A percentile compares a stretch with the other conserved stretches of the same genome.
phyloP scores from a whole-genome alignment of 257 asterid genomes.

The Gynochthodes officinalis region DNA sequence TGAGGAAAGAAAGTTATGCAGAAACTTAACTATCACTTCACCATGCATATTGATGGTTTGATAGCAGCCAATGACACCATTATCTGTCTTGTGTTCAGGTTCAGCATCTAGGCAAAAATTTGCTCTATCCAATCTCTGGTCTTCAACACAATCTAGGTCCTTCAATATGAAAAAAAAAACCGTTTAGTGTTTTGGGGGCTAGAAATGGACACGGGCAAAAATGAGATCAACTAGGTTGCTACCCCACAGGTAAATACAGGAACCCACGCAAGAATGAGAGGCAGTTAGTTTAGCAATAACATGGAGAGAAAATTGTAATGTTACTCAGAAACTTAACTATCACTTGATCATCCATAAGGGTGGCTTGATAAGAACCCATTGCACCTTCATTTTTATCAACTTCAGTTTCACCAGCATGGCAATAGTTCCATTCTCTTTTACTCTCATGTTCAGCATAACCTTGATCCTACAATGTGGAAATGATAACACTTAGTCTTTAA shows the following conservation, averaged over 20 bases:
- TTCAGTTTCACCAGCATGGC: conserved; percentile 1
- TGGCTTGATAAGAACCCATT: not conserved
- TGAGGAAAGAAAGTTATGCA: not conserved
- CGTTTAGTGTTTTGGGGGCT: not conserved
- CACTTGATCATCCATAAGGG: not conserved
- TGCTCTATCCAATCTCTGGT: not conserved
- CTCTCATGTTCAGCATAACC: not conserved
- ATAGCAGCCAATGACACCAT: conserved; percentile 29
- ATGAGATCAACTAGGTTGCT: not conserved
- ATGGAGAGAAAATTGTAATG: not conserved
- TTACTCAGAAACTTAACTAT: not conserved
- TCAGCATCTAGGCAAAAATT: not conserved
- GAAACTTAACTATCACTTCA: not conserved
- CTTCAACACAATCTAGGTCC: not conserved
- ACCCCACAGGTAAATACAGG: not conserved
- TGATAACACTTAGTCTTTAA: not conserved
- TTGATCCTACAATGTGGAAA: conserved; percentile 6
- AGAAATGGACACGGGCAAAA: not conserved
- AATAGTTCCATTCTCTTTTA: not conserved
- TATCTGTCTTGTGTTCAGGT: conserved; percentile 21
- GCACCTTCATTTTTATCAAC: not conserved
- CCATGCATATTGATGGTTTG: not conserved
- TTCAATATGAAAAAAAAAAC: not conserved
- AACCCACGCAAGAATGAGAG: not conserved
- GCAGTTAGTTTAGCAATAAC: not conserved